Conservation (phyloP, 495 filamentous ascomycete species). For the Hypoxylon rickii region DNA sequence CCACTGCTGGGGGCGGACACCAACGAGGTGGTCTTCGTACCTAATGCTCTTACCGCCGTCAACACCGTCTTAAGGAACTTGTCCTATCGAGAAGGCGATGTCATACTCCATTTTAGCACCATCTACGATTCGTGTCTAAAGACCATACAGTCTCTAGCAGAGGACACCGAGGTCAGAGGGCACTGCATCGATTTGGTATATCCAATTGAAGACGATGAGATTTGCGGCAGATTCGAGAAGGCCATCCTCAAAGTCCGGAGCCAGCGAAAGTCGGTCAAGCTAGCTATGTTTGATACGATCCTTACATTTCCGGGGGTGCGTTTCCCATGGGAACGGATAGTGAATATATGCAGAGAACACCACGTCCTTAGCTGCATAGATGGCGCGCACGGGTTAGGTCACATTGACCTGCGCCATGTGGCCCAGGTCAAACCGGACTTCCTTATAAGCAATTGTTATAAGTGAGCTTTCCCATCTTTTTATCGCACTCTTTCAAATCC, state of each 20-base stretch:
- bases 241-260: constrained; percentile 47
- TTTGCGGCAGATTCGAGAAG: constrained; percentile 56
- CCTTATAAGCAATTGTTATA: constrained; percentile 78
- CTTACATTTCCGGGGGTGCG: constrained; percentile 71
- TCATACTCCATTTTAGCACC: constrained; percentile 71
- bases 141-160: constrained; percentile 68
- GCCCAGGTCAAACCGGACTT: constrained; percentile 67
- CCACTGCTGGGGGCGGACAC: constrained; percentile 61
- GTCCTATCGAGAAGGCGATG: constrained; percentile 56
- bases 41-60: constrained; percentile 80
- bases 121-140: constrained; percentile 80
- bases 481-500: not conserved
- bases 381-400: constrained; percentile 76
- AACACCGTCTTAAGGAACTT: constrained; percentile 81
- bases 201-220: constrained; percentile 62
- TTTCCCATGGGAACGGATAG: constrained; percentile 74
- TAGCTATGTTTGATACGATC: constrained; percentile 79
- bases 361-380: constrained; percentile 66
- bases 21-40: constrained; percentile 71
- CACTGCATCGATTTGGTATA: constrained; percentile 50
- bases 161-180: constrained; percentile 49
- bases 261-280: constrained; percentile 48
- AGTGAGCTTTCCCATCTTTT: constrained; percentile 71
- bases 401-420: constrained; percentile 66
- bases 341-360: constrained; percentile 60